A percentile compares a stretch with the other conserved stretches of the same genome.
These are phyloP conservation scores for Hortaea sp. DNA, from an alignment of 2,329 filamentous ascomycete species.

Conservation along the genomic window DNA sequence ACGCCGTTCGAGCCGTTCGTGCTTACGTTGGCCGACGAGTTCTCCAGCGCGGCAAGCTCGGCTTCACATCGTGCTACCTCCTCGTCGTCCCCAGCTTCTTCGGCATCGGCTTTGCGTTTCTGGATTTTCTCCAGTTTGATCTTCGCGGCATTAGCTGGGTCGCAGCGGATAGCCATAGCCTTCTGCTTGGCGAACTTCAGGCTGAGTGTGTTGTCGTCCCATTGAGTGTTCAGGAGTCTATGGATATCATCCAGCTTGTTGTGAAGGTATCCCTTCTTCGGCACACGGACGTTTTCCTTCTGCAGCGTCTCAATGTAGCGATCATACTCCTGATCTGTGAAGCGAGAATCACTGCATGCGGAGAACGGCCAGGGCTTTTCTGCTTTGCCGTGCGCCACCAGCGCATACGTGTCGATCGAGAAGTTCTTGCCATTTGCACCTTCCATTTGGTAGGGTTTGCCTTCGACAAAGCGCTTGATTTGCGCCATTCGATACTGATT, in stretches of 20 bases:
- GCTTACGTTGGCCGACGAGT: constrained; percentile 50
- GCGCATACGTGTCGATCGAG: constrained; percentile 75
- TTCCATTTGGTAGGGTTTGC: constrained; percentile 75
- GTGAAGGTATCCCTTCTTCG: constrained; percentile 59
- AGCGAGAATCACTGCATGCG: constrained; percentile 71
- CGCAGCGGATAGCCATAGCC: constrained; percentile 48
- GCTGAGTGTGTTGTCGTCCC: constrained; percentile 74
- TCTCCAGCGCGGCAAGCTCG: constrained; percentile 48
- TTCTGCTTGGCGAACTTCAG: constrained; percentile 65
- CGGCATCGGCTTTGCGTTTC: constrained; percentile 57
- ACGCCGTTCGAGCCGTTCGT: constrained; percentile 35
- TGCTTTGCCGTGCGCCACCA: constrained; percentile 71
- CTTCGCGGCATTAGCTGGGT: constrained; percentile 47
- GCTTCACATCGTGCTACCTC: constrained; percentile 38
- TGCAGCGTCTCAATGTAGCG: constrained; percentile 68
- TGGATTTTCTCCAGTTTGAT: constrained; percentile 59
- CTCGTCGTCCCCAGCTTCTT: constrained; percentile 53
- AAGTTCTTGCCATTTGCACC: constrained; percentile 62
- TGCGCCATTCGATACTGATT: constrained; percentile 79
- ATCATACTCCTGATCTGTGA: constrained; percentile 71
- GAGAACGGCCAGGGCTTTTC: constrained; percentile 84
- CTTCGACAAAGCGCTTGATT: constrained; percentile 72
- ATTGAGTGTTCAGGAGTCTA: constrained; percentile 63
- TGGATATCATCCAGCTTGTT: constrained; percentile 76
- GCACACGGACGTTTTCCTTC: constrained; percentile 61